Conservation (phyloP, 2,329 filamentous ascomycete species). For the Venturia aucupariae region DNA sequence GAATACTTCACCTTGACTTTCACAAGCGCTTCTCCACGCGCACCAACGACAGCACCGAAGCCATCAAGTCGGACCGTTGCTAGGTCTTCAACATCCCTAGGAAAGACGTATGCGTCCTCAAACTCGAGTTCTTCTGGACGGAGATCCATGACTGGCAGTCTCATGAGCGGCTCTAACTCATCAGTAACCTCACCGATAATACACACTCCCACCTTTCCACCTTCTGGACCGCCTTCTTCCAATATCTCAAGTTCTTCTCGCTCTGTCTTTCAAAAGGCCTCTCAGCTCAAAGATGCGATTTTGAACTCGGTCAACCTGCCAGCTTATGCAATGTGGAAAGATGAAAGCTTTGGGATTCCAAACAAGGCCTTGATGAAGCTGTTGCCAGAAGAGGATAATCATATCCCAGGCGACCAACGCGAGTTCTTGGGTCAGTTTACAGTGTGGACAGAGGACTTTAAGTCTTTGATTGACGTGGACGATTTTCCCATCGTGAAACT, state of each 20-base stretch:
- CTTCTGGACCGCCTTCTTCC: constrained; percentile 54
- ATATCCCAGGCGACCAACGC: constrained; percentile 29
- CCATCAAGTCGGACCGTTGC: constrained; percentile 33
- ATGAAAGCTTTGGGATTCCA: constrained; percentile 63
- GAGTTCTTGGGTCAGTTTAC: constrained; percentile 52
- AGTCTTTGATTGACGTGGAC: constrained; percentile 42
- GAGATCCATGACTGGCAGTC: constrained; percentile 21
- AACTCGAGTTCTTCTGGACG: constrained; percentile 30
- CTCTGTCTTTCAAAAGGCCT: constrained; percentile 63
- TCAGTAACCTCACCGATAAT: constrained; percentile 44
- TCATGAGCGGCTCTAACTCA: constrained; percentile 27
- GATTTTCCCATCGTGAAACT: constrained; percentile 61
- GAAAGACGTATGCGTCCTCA: constrained; percentile 28
- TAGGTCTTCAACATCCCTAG: constrained; percentile 30
- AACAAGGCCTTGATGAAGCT: constrained; percentile 52
- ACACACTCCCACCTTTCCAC: constrained; percentile 54
- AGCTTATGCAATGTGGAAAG: constrained; percentile 72
- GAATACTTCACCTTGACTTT: constrained; percentile 69
- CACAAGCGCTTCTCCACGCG: constrained; percentile 42
- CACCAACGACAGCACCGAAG: constrained; percentile 13
- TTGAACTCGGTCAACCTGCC: constrained; percentile 67
- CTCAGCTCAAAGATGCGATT: constrained; percentile 66
- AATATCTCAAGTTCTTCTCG: constrained; percentile 48
- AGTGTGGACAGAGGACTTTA: constrained; percentile 59
- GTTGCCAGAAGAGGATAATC: constrained; percentile 26